These are phyloP conservation scores for Deuterostichococcus epilithicus DNA, from an alignment of 139 green algal species.

Conservation along the genomic window DNA sequence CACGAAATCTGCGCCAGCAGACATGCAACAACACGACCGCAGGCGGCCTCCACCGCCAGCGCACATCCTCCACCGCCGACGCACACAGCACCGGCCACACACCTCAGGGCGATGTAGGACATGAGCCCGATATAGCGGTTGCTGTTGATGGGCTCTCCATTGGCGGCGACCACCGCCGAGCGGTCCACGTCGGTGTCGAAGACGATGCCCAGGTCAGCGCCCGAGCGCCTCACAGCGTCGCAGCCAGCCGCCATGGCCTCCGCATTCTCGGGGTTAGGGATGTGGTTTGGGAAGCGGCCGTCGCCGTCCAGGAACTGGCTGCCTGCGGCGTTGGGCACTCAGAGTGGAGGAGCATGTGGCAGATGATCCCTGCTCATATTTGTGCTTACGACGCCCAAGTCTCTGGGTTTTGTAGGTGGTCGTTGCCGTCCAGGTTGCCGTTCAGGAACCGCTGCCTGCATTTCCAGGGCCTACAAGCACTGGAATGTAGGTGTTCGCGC, in stretches of 20 bases:
- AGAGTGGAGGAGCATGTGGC: too few species aligned
- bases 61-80: too few species aligned
- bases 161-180: slow-evolving; percentile 69
- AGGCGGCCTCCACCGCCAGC: too few species aligned
- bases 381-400: too few species aligned
- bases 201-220: slow-evolving; percentile 89
- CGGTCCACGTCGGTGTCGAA: slow-evolving; percentile 98
- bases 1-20: too few species aligned
- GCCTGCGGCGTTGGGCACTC: slow-evolving; percentile 43
- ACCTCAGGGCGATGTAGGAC: slow-evolving; percentile 69
- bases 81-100: background rate
- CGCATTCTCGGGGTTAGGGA: slow-evolving; percentile 82
- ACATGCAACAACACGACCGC: too few species aligned
- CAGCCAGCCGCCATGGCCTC: slow-evolving; percentile 70
- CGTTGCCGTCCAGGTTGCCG: too few species aligned
- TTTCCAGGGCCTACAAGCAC: too few species aligned
- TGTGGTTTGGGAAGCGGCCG: slow-evolving; percentile 92
- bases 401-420: too few species aligned
- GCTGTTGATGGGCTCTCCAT: slow-evolving; percentile 83
- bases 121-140: slow-evolving; percentile 95
- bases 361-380: too few species aligned
- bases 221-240: slow-evolving; percentile 37
- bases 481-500: too few species aligned
- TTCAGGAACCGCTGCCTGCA: too few species aligned
- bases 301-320: slow-evolving; percentile 90